These are phyloP conservation scores for Aspergillus melleus DNA, from an alignment of 2,329 filamentous ascomycete species.

Conservation along the genomic window DNA sequence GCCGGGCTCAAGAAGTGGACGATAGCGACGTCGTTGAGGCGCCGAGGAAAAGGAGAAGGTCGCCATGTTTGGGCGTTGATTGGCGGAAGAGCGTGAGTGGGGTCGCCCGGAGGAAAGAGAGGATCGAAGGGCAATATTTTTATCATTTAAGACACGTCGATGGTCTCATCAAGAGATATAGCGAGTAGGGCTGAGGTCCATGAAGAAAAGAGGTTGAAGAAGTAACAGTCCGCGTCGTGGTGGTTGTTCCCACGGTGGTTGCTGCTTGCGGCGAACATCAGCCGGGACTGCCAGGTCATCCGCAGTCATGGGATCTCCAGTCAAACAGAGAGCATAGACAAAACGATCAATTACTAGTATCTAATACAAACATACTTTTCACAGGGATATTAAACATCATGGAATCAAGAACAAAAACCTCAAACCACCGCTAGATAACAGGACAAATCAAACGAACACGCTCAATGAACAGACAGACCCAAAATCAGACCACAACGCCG, in stretches of 20 bases:
- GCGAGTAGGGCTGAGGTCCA: no score
- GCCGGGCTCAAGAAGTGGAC: not conserved
- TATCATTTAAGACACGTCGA: not conserved
- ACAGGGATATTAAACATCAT: not conserved
- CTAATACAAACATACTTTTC: not conserved
- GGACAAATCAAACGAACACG: slow-evolving; percentile 4
- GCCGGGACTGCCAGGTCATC: not conserved
- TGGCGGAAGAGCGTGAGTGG: not conserved
- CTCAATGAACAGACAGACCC: slow-evolving; percentile 1
- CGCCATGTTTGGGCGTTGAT: not conserved
- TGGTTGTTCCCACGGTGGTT: not conserved
- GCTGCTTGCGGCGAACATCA: not conserved
- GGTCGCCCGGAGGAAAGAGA: not conserved
- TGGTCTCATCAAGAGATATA: no score
- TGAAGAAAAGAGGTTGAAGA: not conserved
- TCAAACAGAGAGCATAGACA: not conserved
- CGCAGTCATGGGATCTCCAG: no score
- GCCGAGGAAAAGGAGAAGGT: not conserved
- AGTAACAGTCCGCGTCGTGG: not conserved
- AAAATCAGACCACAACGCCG: not conserved
- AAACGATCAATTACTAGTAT: not conserved
- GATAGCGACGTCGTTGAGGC: not conserved
- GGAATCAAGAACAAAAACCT: not conserved
- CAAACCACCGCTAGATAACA: slow-evolving; percentile 1
- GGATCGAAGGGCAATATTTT: not conserved